Evolutionary conservation across 2,329 filamentous ascomycete genomes (phyloP).

Genomic region (Pyrenochaeta sp.): DNA sequence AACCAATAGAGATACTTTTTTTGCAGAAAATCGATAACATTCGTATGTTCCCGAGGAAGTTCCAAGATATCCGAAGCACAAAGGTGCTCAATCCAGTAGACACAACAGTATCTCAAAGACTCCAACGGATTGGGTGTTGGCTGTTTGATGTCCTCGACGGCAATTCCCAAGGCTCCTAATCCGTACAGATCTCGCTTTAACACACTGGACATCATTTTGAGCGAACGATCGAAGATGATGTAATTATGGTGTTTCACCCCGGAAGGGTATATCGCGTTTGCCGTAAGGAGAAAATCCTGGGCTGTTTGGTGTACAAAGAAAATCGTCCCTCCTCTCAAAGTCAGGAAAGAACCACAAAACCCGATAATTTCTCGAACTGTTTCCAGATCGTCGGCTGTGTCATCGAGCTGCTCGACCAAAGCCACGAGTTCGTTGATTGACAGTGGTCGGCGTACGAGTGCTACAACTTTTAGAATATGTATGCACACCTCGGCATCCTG

Average conservation of each 20-base stretch:
- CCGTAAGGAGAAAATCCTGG: constrained; percentile 49
- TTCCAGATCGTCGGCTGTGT: constrained; percentile 9
- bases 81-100: constrained; percentile 48
- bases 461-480: constrained; percentile 44
- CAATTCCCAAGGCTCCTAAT: constrained; percentile 18
- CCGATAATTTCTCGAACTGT: constrained; percentile 36
- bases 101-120: constrained; percentile 31
- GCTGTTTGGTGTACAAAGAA: constrained; percentile 54
- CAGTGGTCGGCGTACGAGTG: constrained; percentile 48
- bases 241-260: constrained; percentile 19
- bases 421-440: constrained; percentile 42
- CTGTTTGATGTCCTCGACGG: constrained; percentile 21
- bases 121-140: constrained; percentile 34
- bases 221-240: constrained; percentile 34
- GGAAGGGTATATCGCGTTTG: constrained; percentile 38
- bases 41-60: constrained; percentile 1
- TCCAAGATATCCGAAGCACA: constrained; percentile 26
- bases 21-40: constrained; percentile 9
- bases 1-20: constrained; percentile 18
- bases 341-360: constrained; percentile 47
- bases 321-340: constrained; percentile 12
- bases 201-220: constrained; percentile 30
- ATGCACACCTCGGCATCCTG: constrained; percentile 42
- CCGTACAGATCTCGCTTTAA: constrained; percentile 37
- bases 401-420: constrained; percentile 24